Base-by-base conservation (phyloP, 1,139 yeast genomes). In the Keqinozyma sinolaborantium region DNA sequence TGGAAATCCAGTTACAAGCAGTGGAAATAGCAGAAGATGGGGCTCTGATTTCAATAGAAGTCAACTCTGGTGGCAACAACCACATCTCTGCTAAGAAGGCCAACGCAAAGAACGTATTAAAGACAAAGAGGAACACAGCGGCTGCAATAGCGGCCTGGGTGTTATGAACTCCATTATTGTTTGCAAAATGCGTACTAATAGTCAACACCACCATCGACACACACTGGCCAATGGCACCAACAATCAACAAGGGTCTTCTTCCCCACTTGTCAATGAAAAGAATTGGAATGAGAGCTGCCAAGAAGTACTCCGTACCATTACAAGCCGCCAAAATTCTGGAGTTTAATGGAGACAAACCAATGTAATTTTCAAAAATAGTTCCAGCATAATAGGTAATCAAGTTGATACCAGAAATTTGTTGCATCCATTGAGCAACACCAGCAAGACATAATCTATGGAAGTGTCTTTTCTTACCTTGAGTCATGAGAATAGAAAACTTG, bases 171-270 rank as follows among this genome's bases (percentile, higher is more conserved):
- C 50, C 48, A 10, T 36, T 30, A 26, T 46, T 48, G 23, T 58
- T 60, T 16, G 54, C 50, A 31, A 43, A 44, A 48, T 57, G 56
- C n/a, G 53, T 51, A 5, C 60, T 35, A 23, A 50, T 51, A 2
- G 63, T 56, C 30, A 59, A 50, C 13, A 56, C 45, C 14, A 56
- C 60, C 67, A 61, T 60, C 16, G 54, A 48, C 10, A 53, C 24
- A 14, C 62, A 53, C 49, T 70, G 64, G 40, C 79, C 80, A 28
- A 57, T 51, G 16, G 83, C 77, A 42, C 83, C 83, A 41, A 58
- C 57, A 31, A 77, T 48, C 42, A 77, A 51, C 29, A 76, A 51
- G 5, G 64, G 48, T 44, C 83, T 63, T 56, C 83, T 67, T 32
- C 83, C 83, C 34, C 70, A 50, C 26, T 56, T 54, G 47, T 78